Percentiles rank a stretch among this genome's conserved stretches.
Evolutionary conservation across 805 yeast species (phyloP).

Genomic region (Hanseniaspora mollemarum): DNA sequence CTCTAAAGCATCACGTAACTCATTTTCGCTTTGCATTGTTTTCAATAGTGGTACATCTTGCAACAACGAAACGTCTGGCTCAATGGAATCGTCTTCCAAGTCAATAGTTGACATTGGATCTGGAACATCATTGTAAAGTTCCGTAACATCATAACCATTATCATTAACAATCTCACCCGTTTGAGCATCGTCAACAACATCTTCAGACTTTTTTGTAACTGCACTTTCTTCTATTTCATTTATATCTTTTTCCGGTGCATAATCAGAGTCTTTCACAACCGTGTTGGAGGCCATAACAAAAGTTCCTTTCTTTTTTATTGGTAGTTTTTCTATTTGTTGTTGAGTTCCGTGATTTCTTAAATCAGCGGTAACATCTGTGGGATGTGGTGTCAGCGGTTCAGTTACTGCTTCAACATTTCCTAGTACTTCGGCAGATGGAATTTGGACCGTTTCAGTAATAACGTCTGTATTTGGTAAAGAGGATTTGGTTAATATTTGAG

Average conservation of each 20-base stretch:
- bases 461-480: no score
- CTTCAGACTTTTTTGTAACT: neutral
- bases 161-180: neutral
- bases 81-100: neutral
- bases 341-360: no score
- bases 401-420: no score
- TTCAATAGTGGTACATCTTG: slow-evolving; percentile 12
- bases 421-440: no score
- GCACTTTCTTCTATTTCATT: neutral
- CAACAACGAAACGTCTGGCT: slow-evolving; percentile 1
- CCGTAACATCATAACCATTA: slow-evolving; percentile 7
- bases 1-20: slow-evolving; percentile 8
- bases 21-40: slow-evolving; percentile 10
- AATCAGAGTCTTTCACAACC: neutral
- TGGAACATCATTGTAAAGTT: slow-evolving; percentile 12
- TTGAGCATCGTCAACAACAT: neutral
- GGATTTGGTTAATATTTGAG: no score
- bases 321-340: no score
- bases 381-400: no score
- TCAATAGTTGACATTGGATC: neutral
- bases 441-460: no score
- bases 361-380: no score
- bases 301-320: neutral
- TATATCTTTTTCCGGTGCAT: neutral
- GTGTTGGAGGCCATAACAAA: neutral